A percentile compares a stretch with the other conserved stretches of the same genome.
Evolutionary conservation across 1,139 yeast genomes (phyloP).

Genomic region (Debaryomyces sp.): DNA sequence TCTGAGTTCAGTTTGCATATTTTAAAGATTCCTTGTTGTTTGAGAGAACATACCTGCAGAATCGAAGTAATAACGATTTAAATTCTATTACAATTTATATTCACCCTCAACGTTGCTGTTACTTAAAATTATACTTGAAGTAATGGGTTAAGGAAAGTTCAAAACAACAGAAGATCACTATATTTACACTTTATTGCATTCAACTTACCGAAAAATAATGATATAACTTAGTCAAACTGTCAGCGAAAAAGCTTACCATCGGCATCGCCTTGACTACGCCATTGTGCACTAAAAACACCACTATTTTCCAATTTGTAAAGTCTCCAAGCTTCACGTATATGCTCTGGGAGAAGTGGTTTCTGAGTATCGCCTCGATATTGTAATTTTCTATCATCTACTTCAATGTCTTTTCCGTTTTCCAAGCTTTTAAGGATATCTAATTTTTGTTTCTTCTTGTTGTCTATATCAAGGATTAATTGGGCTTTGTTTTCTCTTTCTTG

Average conservation of each 20-base stretch:
- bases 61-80: too few relatives aligned
- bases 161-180: too few relatives aligned
- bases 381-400: conserved; percentile 32
- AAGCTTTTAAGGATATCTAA: conserved; percentile 29
- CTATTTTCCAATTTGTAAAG: conserved; percentile 67
- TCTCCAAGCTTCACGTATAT: conserved; percentile 88
- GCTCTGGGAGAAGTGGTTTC: conserved; percentile 78
- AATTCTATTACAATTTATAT: too few relatives aligned
- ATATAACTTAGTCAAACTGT: conserved; percentile 1
- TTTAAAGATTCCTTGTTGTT: too few relatives aligned
- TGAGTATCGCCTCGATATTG: conserved; percentile 45
- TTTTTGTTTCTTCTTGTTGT: conserved; percentile 38
- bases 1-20: too few relatives aligned
- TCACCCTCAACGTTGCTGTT: too few relatives aligned
- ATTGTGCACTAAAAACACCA: conserved; percentile 60
- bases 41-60: too few relatives aligned
- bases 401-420: conserved; percentile 32
- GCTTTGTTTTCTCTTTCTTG: conserved; percentile 58
- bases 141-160: too few relatives aligned
- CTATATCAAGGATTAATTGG: conserved; percentile 38
- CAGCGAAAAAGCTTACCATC: conserved; percentile 69
- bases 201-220: too few relatives aligned
- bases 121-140: too few relatives aligned
- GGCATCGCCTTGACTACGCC: conserved; percentile 77
- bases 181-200: too few relatives aligned